phyloP scores from a whole-genome alignment of 495 filamentous ascomycete genomes.

The Letharia columbiana region DNA sequence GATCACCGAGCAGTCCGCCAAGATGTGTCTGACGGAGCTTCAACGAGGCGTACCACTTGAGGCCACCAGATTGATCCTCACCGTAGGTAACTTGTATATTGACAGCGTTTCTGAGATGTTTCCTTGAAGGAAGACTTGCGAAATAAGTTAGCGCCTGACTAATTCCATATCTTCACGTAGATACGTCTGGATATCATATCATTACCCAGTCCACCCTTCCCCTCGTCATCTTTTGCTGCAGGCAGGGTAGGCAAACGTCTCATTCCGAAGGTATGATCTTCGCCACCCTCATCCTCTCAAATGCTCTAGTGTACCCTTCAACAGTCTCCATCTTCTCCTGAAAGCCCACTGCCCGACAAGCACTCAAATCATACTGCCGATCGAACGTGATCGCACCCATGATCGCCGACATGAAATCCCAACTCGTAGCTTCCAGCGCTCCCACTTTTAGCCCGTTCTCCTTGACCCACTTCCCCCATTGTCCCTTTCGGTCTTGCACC shows the following conservation, averaged over 20 bases:
- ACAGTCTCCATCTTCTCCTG: conserved; percentile 1
- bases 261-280: conserved; percentile 9
- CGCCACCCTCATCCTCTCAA: conserved; percentile 5
- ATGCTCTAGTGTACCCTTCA: neutral
- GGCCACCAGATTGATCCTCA: too few relatives aligned
- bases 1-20: too few relatives aligned
- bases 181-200: too few relatives aligned
- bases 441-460: conserved; percentile 20
- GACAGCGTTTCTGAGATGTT: too few relatives aligned
- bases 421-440: conserved; percentile 19
- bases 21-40: too few relatives aligned
- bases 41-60: too few relatives aligned
- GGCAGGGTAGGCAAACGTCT: neutral
- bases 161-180: too few relatives aligned
- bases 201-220: too few relatives aligned
- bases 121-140: too few relatives aligned
- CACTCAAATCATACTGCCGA: conserved; percentile 12
- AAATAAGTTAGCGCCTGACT: too few relatives aligned
- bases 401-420: conserved; percentile 13
- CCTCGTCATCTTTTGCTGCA: too few relatives aligned
- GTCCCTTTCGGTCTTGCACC: conserved; percentile 16
- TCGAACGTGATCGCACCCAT: conserved; percentile 6
- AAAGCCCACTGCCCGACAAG: conserved; percentile 10
- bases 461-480: conserved; percentile 18
- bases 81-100: too few relatives aligned